phyloP scores from a whole-genome alignment of 1,284 basidiomycete species.

The Moesziomyces globuligerus region DNA sequence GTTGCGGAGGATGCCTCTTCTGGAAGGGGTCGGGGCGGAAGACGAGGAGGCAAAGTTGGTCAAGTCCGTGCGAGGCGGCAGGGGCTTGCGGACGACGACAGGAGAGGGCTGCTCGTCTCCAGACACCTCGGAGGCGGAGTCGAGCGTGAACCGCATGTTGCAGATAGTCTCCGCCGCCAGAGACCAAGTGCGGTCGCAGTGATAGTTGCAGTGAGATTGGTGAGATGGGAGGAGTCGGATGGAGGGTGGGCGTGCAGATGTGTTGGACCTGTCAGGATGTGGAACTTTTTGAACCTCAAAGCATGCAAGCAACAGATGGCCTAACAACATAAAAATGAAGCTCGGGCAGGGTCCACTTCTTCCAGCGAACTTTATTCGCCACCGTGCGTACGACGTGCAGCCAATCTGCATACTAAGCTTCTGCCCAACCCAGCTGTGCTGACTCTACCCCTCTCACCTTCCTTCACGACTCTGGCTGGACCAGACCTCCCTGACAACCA shows the following conservation, averaged over 20 bases:
- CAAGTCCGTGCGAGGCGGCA: slow-evolving; percentile 11
- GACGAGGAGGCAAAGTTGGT: slow-evolving; percentile 29
- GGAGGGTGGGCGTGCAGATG: not conserved
- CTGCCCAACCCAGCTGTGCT: not conserved
- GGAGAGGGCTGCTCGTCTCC: slow-evolving; percentile 26
- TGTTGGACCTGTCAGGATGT: slow-evolving; percentile 9
- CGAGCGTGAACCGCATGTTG: slow-evolving; percentile 36
- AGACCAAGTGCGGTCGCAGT: not conserved
- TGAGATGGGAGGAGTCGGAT: slow-evolving; percentile 1
- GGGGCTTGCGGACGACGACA: slow-evolving; percentile 25
- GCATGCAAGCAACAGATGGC: too few relatives aligned
- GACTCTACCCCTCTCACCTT: too few relatives aligned
- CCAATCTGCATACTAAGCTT: not conserved
- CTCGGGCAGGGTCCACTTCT: not conserved
- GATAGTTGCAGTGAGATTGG: not conserved
- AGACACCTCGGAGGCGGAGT: slow-evolving; percentile 35
- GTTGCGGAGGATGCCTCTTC: slow-evolving; percentile 40
- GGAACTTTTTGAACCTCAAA: not conserved
- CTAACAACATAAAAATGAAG: not conserved
- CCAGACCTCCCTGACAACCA: not conserved
- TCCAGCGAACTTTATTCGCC: slow-evolving; percentile 5
- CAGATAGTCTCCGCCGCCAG: not conserved
- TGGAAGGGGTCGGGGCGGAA: slow-evolving; percentile 15
- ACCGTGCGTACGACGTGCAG: not conserved
- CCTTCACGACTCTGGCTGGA: slow-evolving; percentile 2